These are phyloP conservation scores for Choanephora cucurbitarum DNA, from an alignment of 371 early-diverging fungal genomes.

Conservation along the genomic window DNA sequence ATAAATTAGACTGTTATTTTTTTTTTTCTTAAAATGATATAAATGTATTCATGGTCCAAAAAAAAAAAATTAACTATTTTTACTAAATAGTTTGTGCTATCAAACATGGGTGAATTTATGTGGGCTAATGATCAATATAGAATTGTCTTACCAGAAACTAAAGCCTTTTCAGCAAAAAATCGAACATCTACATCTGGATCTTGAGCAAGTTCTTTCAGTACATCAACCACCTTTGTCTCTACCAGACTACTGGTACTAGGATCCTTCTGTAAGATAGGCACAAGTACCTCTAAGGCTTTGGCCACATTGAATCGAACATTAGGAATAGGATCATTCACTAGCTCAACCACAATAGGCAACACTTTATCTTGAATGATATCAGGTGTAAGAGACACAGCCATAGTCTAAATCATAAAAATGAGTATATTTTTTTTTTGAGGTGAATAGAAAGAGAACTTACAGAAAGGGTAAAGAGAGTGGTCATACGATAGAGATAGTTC, in stretches of 20 bases:
- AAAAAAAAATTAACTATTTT: too few species aligned
- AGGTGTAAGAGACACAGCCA: conserved; percentile 84
- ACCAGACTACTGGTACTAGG: conserved; percentile 61
- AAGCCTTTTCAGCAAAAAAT: conserved; percentile 86
- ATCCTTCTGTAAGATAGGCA: conserved; percentile 73
- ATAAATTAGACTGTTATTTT: too few species aligned
- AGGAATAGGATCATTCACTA: conserved; percentile 94
- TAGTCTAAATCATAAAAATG: conserved; percentile 56
- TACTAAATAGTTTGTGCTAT: too few species aligned
- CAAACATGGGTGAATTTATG: too few species aligned
- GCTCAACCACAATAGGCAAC: conserved; percentile 80
- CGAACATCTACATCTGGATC: conserved; percentile 94
- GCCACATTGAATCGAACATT: conserved; percentile 99
- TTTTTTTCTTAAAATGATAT: too few species aligned
- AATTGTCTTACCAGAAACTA: conserved; percentile 50
- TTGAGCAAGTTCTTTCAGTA: conserved; percentile 76
- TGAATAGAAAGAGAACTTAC: conserved; percentile 46
- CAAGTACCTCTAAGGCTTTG: conserved; percentile 87
- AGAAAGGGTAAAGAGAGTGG: conserved; percentile 92
- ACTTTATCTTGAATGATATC: conserved; percentile 88
- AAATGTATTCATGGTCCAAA: too few species aligned
- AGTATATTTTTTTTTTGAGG: background rate
- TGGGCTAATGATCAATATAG: too few species aligned
- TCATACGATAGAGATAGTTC: conserved; percentile 96
- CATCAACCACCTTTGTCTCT: conserved; percentile 74